Evolutionary conservation across 2,329 filamentous ascomycete species (phyloP).

Genomic region (Diplodia seriata): DNA sequence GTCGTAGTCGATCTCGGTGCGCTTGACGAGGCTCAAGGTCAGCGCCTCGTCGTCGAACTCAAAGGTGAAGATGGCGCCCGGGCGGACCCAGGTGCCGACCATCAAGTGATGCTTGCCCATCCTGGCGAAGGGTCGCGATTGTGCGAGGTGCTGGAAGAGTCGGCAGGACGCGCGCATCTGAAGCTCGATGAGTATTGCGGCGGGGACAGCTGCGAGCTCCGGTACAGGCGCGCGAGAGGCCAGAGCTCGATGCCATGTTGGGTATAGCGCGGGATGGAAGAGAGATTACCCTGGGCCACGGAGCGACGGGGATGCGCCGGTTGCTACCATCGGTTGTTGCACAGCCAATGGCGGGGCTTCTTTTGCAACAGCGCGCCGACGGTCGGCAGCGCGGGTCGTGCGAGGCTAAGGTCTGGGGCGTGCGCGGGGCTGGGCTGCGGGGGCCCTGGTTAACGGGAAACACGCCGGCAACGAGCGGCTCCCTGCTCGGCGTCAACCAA

Average conservation of each 20-base stretch:
- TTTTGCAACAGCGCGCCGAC: conserved; percentile 22
- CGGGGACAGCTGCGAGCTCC: conserved; percentile 5
- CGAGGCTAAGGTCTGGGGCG: conserved; percentile 3
- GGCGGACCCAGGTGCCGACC: conserved; percentile 90
- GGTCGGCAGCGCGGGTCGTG: background rate
- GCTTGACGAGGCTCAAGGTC: conserved; percentile 76
- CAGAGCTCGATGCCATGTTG: conserved; percentile 23
- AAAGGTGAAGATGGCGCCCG: conserved; percentile 88
- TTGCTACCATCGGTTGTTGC: conserved; percentile 31
- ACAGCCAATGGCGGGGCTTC: conserved; percentile 1
- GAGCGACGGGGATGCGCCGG: conserved; percentile 3
- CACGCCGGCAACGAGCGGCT: conserved; percentile 18
- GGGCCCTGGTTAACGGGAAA: conserved; percentile 20
- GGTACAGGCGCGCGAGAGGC: conserved; percentile 6
- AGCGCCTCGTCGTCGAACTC: conserved; percentile 84
- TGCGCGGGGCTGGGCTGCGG: conserved; percentile 27
- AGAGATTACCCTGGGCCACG: conserved; percentile 27
- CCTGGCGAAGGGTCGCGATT: conserved; percentile 23
- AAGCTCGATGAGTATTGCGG: conserved; percentile 8
- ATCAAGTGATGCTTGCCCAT: conserved; percentile 86
- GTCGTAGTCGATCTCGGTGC: conserved; percentile 79
- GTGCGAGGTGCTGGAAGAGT: conserved; percentile 8
- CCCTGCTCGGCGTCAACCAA: background rate
- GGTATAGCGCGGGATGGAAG: conserved; percentile 16
- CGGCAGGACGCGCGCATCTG: conserved; percentile 27